Evolutionary conservation across 495 filamentous ascomycete species (phyloP).

Genomic region (Arthonia radiata): DNA sequence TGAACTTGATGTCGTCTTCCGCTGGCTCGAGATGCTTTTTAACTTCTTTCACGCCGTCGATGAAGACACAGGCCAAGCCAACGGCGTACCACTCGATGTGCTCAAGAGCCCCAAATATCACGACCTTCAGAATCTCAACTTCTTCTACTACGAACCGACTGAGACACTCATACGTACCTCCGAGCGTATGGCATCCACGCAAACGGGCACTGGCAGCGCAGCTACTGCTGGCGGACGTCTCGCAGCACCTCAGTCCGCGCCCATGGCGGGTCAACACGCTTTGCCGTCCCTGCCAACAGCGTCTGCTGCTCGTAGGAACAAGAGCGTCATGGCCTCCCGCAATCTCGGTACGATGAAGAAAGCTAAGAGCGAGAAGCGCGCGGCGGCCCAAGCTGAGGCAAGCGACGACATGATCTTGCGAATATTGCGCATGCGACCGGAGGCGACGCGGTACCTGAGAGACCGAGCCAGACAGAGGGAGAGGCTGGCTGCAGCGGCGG

Average conservation of each 20-base stretch:
- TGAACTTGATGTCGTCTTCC: constrained; percentile 85
- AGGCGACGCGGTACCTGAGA: constrained; percentile 72
- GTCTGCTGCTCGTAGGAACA: constrained; percentile 58
- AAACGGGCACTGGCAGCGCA: too few relatives aligned
- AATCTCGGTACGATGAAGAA: constrained; percentile 93
- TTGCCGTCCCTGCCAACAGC: too few relatives aligned
- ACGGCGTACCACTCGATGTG: constrained; percentile 73
- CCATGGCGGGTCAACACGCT: constrained; percentile 22
- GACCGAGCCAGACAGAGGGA: constrained; percentile 88
- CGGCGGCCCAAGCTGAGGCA: constrained; percentile 85
- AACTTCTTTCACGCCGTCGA: constrained; percentile 90
- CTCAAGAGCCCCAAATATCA: constrained; percentile 95
- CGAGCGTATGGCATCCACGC: constrained; percentile 82
- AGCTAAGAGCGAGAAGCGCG: constrained; percentile 84
- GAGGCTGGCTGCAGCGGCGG: constrained; percentile 64
- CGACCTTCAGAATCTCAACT: constrained; percentile 83
- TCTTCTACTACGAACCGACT: constrained; percentile 92
- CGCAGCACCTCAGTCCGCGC: constrained; percentile 19
- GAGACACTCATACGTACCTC: constrained; percentile 79
- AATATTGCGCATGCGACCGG: constrained; percentile 86
- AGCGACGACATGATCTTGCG: constrained; percentile 96
- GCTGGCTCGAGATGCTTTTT: constrained; percentile 68
- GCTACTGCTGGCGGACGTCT: constrained; percentile 60
- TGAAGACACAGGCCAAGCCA: constrained; percentile 58
- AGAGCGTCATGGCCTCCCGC: constrained; percentile 82